Base-by-base conservation (phyloP, 257 asterid genomes). In the Fraxinus pennsylvanica region DNA sequence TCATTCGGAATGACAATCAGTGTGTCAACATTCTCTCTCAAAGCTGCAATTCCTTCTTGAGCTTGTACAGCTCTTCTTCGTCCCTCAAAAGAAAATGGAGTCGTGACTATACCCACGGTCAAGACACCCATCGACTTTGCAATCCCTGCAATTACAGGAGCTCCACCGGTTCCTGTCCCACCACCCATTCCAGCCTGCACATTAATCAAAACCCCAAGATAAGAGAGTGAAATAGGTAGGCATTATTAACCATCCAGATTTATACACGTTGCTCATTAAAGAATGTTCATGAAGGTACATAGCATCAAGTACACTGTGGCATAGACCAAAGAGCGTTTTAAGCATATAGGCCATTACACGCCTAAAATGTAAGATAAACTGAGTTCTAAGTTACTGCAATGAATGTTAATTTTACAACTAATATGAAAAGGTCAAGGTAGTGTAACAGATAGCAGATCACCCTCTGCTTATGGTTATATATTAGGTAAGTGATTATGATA, bases 51-150 rank as follows among this genome's bases (percentile, higher is more conserved):
- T 78, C 97, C 99, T 92, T 94, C 98, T 83, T 94, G 98, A 76
- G 97, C 97, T 84, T 94, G 99, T 81, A 94, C 93, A 68, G 96
- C 92, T 86, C 99, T 92, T 79, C 96, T 88, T 75, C 99, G 91
- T 79, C 99, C 99, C 91, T 94, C 99, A 29, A 94, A 94, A 74
- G 97, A 89, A 85, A 94, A 94, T 8, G 99, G 99, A 68, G 97
- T 90, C 35, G 99, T 94, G 66, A 88, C 90, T 71, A 88, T 88
- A 19, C 91, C 89, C 19, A 88, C 90, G 30, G 91, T 88, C 83
- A 88, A 80, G 65, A 88, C 86, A 39, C 91, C 90, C 91, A 86
- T 85, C 59, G 91, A 74, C 79, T 86, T 88, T 66, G 90, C 87
- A 43, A 85, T 76, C 14, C 88, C 91, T 61, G 89, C 91, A 73